A percentile compares a stretch with the other conserved stretches of the same genome.
Evolutionary conservation across 2,329 filamentous ascomycete genomes (phyloP).

Genomic region (Decorospora gaudefroyi): DNA sequence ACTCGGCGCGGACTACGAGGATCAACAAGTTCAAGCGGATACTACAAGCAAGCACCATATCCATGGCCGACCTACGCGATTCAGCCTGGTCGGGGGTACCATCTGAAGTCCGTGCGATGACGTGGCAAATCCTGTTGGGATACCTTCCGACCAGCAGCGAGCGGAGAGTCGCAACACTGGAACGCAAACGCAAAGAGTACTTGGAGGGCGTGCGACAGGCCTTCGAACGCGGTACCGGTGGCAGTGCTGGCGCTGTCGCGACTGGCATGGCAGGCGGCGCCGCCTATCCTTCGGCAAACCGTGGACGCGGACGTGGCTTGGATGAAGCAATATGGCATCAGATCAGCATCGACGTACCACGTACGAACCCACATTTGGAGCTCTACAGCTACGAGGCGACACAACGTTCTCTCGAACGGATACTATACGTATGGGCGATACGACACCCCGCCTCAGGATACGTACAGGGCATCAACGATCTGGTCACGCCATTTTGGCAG

Average conservation of each 20-base stretch:
- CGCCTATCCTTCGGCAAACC: slow-evolving; percentile 52
- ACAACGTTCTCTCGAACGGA: slow-evolving; percentile 88
- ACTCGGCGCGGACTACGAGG: slow-evolving; percentile 83
- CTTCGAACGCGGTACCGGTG: slow-evolving; percentile 60
- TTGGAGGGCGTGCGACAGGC: slow-evolving; percentile 81
- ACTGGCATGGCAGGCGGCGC: slow-evolving; percentile 59
- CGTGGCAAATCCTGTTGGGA: slow-evolving; percentile 95
- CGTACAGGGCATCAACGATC: slow-evolving; percentile 97
- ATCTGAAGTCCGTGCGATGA: slow-evolving; percentile 94
- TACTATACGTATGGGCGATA: slow-evolving; percentile 97
- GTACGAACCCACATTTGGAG: slow-evolving; percentile 94
- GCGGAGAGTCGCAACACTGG: slow-evolving; percentile 82
- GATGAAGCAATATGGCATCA: slow-evolving; percentile 99
- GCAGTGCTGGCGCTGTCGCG: slow-evolving; percentile 48
- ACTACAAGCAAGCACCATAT: slow-evolving; percentile 87
- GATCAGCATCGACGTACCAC: slow-evolving; percentile 96
- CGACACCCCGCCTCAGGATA: slow-evolving; percentile 96
- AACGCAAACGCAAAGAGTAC: slow-evolving; percentile 95
- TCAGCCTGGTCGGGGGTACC: slow-evolving; percentile 94
- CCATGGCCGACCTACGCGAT: slow-evolving; percentile 78
- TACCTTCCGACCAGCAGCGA: slow-evolving; percentile 98
- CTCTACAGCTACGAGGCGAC: slow-evolving; percentile 96
- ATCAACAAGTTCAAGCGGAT: slow-evolving; percentile 99
- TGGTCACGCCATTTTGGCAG: slow-evolving; percentile 97
- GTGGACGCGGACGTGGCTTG: slow-evolving; percentile 72